Percentiles rank a stretch among this genome's conserved stretches.
Conservation (phyloP, 177 flowering plant species). For the Vitis hybrid region DNA sequence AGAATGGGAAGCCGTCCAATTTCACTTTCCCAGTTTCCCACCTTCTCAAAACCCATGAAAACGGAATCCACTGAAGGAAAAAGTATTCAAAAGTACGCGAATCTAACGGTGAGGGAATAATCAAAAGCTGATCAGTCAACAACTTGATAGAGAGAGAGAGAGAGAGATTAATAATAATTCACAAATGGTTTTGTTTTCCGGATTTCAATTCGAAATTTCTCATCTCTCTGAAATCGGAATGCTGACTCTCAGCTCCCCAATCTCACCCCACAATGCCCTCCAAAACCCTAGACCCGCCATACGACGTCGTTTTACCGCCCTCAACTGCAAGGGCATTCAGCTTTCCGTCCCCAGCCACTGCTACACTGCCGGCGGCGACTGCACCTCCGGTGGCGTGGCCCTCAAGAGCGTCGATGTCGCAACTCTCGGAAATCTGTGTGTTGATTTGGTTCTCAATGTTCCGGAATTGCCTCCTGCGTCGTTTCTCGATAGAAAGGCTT, state of each 20-base stretch:
- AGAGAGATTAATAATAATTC: too few relatives aligned
- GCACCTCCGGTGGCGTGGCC: conserved; percentile 11
- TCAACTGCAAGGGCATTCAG: conserved; percentile 26
- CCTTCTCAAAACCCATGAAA: too few relatives aligned
- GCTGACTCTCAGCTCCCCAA: conserved; percentile 19
- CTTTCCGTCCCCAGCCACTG: conserved; percentile 21
- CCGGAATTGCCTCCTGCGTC: conserved; percentile 73
- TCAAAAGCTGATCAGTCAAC: too few relatives aligned
- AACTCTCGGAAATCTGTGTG: conserved; percentile 88
- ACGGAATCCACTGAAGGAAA: too few relatives aligned
- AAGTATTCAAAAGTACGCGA: too few relatives aligned
- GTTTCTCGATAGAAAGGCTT: conserved; percentile 56
- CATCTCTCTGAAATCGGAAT: conserved; percentile 19
- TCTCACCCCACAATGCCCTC: conserved; percentile 8
- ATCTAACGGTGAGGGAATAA: too few relatives aligned
- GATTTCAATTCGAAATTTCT: background rate
- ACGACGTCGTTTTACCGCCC: conserved; percentile 9
- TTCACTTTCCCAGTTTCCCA: too few relatives aligned
- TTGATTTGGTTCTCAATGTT: conserved; percentile 87
- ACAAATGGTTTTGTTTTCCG: too few relatives aligned
- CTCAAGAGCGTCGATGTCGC: conserved; percentile 63
- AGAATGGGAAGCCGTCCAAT: too few relatives aligned
- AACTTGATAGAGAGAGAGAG: too few relatives aligned
- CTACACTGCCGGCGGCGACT: conserved; percentile 7
- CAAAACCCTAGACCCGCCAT: conserved; percentile 23